Percentiles rank a stretch among this genome's conserved stretches.
These are phyloP conservation scores for Phytophthora aleatoria DNA, from an alignment of 352 stramenopile genomes.

Conservation along the genomic window DNA sequence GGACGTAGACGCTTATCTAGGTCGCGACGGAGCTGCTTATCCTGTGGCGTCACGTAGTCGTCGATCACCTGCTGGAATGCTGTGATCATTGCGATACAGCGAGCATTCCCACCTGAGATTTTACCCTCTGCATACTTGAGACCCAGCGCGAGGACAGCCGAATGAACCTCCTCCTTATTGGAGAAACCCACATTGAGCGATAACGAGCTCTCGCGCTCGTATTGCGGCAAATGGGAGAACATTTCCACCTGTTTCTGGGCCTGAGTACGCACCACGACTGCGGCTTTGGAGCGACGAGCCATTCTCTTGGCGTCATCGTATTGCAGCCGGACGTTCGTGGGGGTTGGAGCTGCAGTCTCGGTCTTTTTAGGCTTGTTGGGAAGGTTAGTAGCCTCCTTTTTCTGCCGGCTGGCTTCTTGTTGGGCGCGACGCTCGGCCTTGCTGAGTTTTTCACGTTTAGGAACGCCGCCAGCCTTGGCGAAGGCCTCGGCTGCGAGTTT, in stretches of 20 bases:
- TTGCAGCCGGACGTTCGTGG: slow-evolving; percentile 64
- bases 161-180: slow-evolving; percentile 86
- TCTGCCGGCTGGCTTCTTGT: slow-evolving; percentile 91
- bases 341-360: slow-evolving; percentile 28
- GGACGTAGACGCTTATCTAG: slow-evolving; percentile 91
- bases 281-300: slow-evolving; percentile 70
- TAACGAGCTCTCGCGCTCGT: slow-evolving; percentile 79
- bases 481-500: slow-evolving; percentile 74
- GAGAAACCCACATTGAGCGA: slow-evolving; percentile 77
- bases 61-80: slow-evolving; percentile 91
- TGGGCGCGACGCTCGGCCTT: slow-evolving; percentile 93
- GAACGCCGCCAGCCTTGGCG: slow-evolving; percentile 43
- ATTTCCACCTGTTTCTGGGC: slow-evolving; percentile 84
- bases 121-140: slow-evolving; percentile 91
- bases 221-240: slow-evolving; percentile 87
- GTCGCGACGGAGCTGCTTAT: slow-evolving; percentile 85
- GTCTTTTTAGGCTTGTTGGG: slow-evolving; percentile 49
- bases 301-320: slow-evolving; percentile 86
- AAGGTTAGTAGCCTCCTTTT: slow-evolving; percentile 40
- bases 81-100: slow-evolving; percentile 94
- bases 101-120: slow-evolving; percentile 91
- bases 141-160: slow-evolving; percentile 90
- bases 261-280: slow-evolving; percentile 70
- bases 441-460: slow-evolving; percentile 84
- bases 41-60: slow-evolving; percentile 85